A percentile compares a stretch with the other conserved stretches of the same genome.
phyloP scores from a whole-genome alignment of 2,329 filamentous ascomycete species.

The Arthrobotrys sinensis region DNA sequence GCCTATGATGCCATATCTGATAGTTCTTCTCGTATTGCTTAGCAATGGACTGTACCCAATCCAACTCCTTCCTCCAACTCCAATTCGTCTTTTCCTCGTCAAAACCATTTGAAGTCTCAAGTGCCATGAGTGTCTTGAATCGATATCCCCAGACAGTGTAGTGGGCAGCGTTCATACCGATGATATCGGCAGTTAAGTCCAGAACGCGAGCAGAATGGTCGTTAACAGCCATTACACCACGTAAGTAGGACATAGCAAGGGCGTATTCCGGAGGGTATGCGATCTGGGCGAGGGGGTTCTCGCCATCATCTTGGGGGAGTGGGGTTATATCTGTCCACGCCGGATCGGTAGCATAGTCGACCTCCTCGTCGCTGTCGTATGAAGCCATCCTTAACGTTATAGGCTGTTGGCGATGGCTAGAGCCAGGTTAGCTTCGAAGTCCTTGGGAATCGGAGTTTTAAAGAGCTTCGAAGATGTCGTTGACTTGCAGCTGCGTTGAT shows the following conservation, averaged over 20 bases:
- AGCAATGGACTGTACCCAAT: conserved; percentile 88
- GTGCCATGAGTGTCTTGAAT: conserved; percentile 87
- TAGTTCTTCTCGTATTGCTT: conserved; percentile 95
- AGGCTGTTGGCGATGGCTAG: background rate
- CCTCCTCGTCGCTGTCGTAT: conserved; percentile 39
- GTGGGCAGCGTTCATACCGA: conserved; percentile 93
- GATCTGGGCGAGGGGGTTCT: conserved; percentile 88
- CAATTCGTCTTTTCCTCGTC: conserved; percentile 28
- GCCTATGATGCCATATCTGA: conserved; percentile 90
- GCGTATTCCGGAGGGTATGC: conserved; percentile 91
- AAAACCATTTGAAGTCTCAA: conserved; percentile 73
- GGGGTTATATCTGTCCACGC: conserved; percentile 88
- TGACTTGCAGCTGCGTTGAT: background rate
- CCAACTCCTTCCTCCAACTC: conserved; percentile 75
- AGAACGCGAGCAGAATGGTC: conserved; percentile 86
- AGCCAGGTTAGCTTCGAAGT: background rate
- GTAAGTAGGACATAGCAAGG: conserved; percentile 92
- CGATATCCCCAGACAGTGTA: conserved; percentile 89
- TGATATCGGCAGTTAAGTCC: conserved; percentile 87
- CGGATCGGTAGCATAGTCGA: conserved; percentile 49
- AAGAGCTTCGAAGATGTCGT: background rate
- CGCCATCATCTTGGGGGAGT: conserved; percentile 86
- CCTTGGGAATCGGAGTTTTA: background rate
- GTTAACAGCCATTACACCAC: conserved; percentile 90
- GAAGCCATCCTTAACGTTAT: conserved; percentile 28